A percentile compares a stretch with the other conserved stretches of the same genome.
phyloP scores from a whole-genome alignment of 2,329 filamentous ascomycete species.

The Cladorrhinum sp. region DNA sequence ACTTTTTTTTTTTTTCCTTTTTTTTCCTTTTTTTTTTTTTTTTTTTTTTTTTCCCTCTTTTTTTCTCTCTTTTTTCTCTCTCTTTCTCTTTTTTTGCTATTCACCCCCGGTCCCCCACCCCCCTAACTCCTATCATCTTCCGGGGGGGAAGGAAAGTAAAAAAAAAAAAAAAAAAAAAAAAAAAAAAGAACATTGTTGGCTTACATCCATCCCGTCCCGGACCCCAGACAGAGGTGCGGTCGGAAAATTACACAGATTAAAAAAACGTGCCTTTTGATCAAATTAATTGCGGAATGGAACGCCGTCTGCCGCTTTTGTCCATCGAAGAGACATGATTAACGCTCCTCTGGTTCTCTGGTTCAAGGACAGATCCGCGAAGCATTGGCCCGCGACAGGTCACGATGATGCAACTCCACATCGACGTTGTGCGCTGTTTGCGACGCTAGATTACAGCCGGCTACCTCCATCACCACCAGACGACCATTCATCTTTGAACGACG shows the following conservation, averaged over 20 bases:
- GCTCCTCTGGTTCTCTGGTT: not conserved
- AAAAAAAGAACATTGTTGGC: slow-evolving; percentile 4
- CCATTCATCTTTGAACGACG: not conserved
- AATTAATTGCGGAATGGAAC: slow-evolving; percentile 27
- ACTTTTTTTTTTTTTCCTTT: slow-evolving; percentile 6
- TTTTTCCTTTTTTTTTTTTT: slow-evolving; percentile 2
- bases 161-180: too few species aligned
- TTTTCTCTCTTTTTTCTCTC: not conserved
- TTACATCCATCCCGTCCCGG: not conserved
- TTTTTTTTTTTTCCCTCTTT: not conserved
- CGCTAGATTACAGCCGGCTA: slow-evolving; percentile 19
- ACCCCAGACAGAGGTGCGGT: slow-evolving; percentile 18
- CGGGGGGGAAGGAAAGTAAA: slow-evolving; percentile 8
- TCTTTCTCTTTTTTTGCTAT: not conserved
- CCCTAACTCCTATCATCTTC: not conserved
- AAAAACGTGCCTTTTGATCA: slow-evolving; percentile 26
- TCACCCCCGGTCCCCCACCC: too few species aligned
- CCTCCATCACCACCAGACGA: slow-evolving; percentile 8
- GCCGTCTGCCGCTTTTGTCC: slow-evolving; percentile 14
- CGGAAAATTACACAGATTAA: slow-evolving; percentile 28
- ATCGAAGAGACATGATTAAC: slow-evolving; percentile 12
- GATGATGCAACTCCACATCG: slow-evolving; percentile 10
- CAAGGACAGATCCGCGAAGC: not conserved
- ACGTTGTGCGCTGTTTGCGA: slow-evolving; percentile 10
- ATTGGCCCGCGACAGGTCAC: not conserved